A percentile compares a stretch with the other conserved stretches of the same genome.
Conservation (phyloP, 129 eudicot species). For the Helianthus annuus region DNA sequence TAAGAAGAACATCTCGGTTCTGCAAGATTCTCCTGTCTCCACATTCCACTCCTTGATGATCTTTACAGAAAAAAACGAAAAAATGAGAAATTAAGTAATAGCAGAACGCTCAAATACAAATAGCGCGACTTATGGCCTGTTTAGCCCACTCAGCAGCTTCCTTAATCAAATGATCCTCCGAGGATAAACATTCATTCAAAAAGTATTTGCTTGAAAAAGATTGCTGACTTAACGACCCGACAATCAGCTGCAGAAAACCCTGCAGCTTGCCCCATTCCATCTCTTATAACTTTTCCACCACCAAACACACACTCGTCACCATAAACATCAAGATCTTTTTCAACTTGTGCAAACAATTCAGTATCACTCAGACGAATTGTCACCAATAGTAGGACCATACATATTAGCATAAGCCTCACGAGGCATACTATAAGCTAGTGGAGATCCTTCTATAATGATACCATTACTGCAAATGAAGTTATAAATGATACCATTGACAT, state of each 20-base stretch:
- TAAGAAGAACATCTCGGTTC: slow-evolving; percentile 89
- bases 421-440: slow-evolving; percentile 43
- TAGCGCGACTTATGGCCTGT: slow-evolving; percentile 79
- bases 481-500: too few species aligned
- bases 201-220: slow-evolving; percentile 82
- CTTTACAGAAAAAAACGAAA: too few species aligned
- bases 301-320: slow-evolving; percentile 99
- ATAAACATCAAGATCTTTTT: slow-evolving; percentile 70
- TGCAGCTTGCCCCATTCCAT: slow-evolving; percentile 97
- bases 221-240: slow-evolving; percentile 79
- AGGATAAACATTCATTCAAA: slow-evolving; percentile 81
- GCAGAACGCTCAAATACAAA: slow-evolving; percentile 61
- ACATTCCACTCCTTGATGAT: too few species aligned
- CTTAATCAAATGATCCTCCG: slow-evolving; percentile 83
- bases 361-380: slow-evolving; percentile 97
- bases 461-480: slow-evolving; percentile 56
- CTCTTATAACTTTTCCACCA: slow-evolving; percentile 95
- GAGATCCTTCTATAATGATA: slow-evolving; percentile 57
- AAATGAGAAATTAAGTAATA: not conserved
- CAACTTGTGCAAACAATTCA: slow-evolving; percentile 85
- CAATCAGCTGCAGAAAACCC: slow-evolving; percentile 58
- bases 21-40: slow-evolving; percentile 80
- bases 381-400: slow-evolving; percentile 96
- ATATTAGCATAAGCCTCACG: slow-evolving; percentile 87
- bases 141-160: slow-evolving; percentile 98